These are phyloP conservation scores for Antitrichia curtipendula DNA, from an alignment of 225 moss, liverwort and hornwort genomes.

Conservation along the genomic window DNA sequence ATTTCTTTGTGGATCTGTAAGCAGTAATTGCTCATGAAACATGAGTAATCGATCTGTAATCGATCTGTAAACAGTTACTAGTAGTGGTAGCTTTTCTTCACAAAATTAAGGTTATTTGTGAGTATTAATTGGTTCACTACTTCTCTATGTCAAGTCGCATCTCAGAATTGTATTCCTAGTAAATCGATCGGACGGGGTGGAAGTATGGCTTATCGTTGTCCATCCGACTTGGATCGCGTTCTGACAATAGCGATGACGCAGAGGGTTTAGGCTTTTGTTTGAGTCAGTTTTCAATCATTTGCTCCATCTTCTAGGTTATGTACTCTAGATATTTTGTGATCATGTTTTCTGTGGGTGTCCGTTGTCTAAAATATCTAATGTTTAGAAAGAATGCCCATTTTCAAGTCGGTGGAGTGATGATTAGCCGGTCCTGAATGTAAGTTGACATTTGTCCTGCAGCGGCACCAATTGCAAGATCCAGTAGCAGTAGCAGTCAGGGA, in stretches of 20 bases:
- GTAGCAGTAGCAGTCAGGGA: conserved; percentile 37
- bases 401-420: not conserved
- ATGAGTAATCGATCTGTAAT: not conserved
- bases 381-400: not conserved
- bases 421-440: not conserved
- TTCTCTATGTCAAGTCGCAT: not conserved
- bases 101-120: not conserved
- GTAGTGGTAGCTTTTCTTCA: not conserved
- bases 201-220: not conserved
- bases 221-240: not conserved
- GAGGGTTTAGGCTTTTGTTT: not conserved
- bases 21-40: not conserved
- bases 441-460: conserved; percentile 11
- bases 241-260: not conserved
- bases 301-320: not conserved
- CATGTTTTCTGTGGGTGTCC: not conserved
- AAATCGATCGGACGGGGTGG: not conserved
- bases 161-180: not conserved
- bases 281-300: not conserved
- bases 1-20: not conserved
- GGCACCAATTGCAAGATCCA: conserved; percentile 28
- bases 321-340: not conserved
- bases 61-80: not conserved
- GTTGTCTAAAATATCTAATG: not conserved
- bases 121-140: not conserved